Evolutionary conservation across 2,329 filamentous ascomycete species (phyloP), one percentile per base, ranked within the genome.

Genomic region (Boeremia exigua): DNA sequence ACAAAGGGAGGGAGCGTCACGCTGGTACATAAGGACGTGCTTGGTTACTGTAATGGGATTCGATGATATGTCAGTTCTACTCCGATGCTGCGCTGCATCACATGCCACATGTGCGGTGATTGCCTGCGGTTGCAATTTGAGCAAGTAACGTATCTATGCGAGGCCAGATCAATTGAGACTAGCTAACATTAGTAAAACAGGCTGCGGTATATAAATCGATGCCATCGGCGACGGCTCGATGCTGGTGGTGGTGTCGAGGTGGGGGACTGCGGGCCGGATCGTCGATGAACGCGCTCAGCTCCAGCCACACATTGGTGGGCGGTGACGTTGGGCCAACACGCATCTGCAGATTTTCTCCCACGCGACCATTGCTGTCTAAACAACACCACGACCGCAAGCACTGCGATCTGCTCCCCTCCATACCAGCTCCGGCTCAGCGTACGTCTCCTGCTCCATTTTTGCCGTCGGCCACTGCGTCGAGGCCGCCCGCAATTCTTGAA

Each of bases 241-340:
- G 11, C 30, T 25, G 14, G 27, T 37, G 53, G 17, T 11, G 10
- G 14, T 32, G 48, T 47, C 8, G 30, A 28, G 29, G 37, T 48
- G 52, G 27, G n/a, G 39, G 30, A 10, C 12, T n/a, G 37, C 37
- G 47, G 47, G 6, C 30, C 42, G 47, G 53, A 56, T 57, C 54
- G 54, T 39, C 54, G 54, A 57, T 56, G 42, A 44, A 30, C 36
- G 30, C 19, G 47, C 29, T 25, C 17, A 40, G 36, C 54, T 44
- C 43, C 48, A 56, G 48, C 54, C 54, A 56, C 53, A 51, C 8
- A 27, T 5, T 33, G 12, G 42, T 14, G 27, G 54, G 54, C 54
- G 28, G 54, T 56, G 54, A 56, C 54, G 54, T 56, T 48, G 43
- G 48, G 48, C 54, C 34, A 56, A 47, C 54, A 54, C 17, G 28